These are phyloP conservation scores for Wallacemonas sp. DNA, from an alignment of 208 protist species.

Conservation along the genomic window DNA sequence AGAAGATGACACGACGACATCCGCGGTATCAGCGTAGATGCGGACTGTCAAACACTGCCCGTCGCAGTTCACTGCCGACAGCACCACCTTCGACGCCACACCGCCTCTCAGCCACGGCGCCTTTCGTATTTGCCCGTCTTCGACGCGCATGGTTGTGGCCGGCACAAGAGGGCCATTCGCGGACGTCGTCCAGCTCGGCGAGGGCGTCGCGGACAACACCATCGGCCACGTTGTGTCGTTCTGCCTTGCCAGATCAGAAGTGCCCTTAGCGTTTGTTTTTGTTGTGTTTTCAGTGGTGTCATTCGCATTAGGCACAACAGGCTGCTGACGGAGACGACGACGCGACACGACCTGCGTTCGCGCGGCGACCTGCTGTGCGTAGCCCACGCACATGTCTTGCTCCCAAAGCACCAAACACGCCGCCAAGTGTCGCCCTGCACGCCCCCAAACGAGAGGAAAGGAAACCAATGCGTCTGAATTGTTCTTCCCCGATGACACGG, in stretches of 20 bases:
- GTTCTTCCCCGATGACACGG: neutral
- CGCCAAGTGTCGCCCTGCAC: neutral
- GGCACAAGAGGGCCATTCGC: neutral
- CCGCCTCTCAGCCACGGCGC: constrained; percentile 1
- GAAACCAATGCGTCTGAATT: neutral
- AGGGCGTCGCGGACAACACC: neutral
- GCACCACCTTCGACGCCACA: constrained; percentile 21
- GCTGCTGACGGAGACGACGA: too few species aligned
- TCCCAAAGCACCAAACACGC: constrained; percentile 22
- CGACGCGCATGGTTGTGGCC: neutral
- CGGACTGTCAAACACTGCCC: constrained; percentile 45
- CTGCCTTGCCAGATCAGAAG: too few species aligned
- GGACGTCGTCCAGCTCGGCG: neutral
- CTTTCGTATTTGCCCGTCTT: neutral
- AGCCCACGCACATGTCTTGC: neutral
- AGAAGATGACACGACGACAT: constrained; percentile 3
- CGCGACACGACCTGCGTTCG: neutral
- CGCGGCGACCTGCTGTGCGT: neutral
- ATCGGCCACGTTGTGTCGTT: neutral
- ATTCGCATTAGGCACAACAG: too few species aligned
- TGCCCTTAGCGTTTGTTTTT: too few species aligned
- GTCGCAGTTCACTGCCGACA: constrained; percentile 72
- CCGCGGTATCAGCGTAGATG: constrained; percentile 32
- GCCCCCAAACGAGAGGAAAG: neutral
- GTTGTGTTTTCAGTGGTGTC: too few species aligned